Evolutionary conservation across 2,329 filamentous ascomycete species (phyloP), one percentile per base, ranked within the genome.

Genomic region (Fusarium dlaminii): DNA sequence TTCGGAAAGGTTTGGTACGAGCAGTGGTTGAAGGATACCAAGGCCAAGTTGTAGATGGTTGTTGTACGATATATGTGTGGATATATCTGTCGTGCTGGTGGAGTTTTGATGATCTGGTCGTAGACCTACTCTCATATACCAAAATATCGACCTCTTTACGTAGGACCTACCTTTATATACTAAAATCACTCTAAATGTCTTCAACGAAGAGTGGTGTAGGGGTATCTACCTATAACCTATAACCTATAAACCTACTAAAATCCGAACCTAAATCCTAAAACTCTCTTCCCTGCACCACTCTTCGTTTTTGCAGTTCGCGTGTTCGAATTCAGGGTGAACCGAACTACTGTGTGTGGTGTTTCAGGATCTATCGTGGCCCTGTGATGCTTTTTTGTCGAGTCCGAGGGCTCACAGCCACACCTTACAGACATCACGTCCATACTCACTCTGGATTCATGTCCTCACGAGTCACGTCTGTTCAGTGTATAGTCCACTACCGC

Each of bases 1-100:
- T 86, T 83, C 70, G 83, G 83, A 49, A 83, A 80, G 78, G 82
- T 83, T 74, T 87, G 89, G 59, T 84, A 85, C 68, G 83, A 86
- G 74, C 87, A 87, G 83, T 87, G 86, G 83, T 78, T 83, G 54
- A 82, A 82, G 68, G 83, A 82, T 42, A 83, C 79, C 63, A 82
- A 82, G 64, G 77, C 84, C 29, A 85, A 84, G 80, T 62, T 85
- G 58, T 84, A 76, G 62, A 18, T 36, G 24, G 18, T 3, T 15
- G 22, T 57, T 27, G 18, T 54, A 54, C 27, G 30, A 64, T 63
- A 27, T 37, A 68, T 30, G 42, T 48, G 40, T 42, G 27, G 27
- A 10, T n/a, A 39, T 20, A 37, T 60, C 32, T 40, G 37, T 42
- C 32, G 11, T 9, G 48, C 30, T 34, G 6, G 15, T 30, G 6